Evolutionary conservation across 768 basidiomycete species (phyloP).

Genomic region (Exsudoporus frostii): DNA sequence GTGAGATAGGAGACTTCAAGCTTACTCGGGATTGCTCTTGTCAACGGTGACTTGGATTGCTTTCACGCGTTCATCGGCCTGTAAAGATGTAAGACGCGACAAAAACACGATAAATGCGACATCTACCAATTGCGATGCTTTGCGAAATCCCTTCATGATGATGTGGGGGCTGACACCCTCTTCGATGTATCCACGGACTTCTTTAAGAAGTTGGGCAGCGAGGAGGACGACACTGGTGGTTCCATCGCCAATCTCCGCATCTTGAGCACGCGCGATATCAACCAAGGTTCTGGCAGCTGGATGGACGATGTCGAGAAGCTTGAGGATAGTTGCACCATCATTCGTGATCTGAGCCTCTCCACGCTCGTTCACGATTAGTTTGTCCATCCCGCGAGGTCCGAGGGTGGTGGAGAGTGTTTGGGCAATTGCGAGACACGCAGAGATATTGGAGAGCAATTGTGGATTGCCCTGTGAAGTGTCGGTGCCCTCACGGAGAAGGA

Average conservation of each 20-base stretch:
- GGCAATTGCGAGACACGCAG: slow-evolving; percentile 91
- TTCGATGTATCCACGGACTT: slow-evolving; percentile 87
- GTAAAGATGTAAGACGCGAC: slow-evolving; percentile 8
- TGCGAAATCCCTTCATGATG: slow-evolving; percentile 94
- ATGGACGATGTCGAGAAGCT: slow-evolving; percentile 95
- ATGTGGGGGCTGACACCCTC: slow-evolving; percentile 97
- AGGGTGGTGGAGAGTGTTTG: slow-evolving; percentile 91
- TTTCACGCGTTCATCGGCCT: slow-evolving; percentile 86
- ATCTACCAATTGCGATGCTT: slow-evolving; percentile 80
- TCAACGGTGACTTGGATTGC: slow-evolving; percentile 89
- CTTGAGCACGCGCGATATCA: slow-evolving; percentile 96
- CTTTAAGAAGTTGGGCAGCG: slow-evolving; percentile 92
- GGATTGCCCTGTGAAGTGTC: slow-evolving; percentile 93
- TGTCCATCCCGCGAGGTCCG: slow-evolving; percentile 99
- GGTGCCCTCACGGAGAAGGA: slow-evolving; percentile 94
- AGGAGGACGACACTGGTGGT: slow-evolving; percentile 95
- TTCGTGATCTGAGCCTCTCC: slow-evolving; percentile 99
- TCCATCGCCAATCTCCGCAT: slow-evolving; percentile 97
- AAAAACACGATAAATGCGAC: neutral
- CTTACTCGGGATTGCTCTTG: slow-evolving; percentile 86
- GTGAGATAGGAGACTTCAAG: slow-evolving; percentile 9
- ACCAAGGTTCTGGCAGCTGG: slow-evolving; percentile 97
- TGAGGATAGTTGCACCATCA: slow-evolving; percentile 98
- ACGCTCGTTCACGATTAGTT: slow-evolving; percentile 89
- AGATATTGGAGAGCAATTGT: slow-evolving; percentile 92